Conservation (phyloP, 331 rosid species). For the Quercus phellos region DNA sequence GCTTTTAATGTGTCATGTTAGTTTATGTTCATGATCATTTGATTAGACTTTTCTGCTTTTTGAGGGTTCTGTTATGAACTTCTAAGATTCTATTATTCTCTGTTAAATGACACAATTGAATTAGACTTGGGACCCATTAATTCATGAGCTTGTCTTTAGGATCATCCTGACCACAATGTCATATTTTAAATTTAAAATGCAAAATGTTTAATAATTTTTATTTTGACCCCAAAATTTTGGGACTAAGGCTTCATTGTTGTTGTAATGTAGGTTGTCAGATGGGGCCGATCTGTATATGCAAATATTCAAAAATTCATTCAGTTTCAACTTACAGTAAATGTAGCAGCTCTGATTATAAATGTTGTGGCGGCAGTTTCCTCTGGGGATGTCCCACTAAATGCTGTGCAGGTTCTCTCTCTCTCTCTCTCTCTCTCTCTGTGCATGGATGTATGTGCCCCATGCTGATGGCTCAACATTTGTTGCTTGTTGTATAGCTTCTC, state of each 20-base stretch:
- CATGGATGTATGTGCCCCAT: not conserved
- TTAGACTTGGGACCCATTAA: not conserved
- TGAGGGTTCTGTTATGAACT: not conserved
- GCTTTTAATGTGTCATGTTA: not conserved
- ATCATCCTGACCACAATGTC: not conserved
- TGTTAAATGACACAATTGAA: not conserved
- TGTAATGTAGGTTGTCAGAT: conserved; percentile 73
- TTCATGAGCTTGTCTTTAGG: not conserved
- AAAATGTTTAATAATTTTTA: not conserved
- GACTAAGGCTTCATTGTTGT: no score
- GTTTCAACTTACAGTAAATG: conserved; percentile 92
- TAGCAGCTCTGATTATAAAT: conserved; percentile 86
- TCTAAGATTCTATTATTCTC: not conserved
- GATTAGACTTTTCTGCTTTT: not conserved
- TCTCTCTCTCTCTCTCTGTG: not conserved
- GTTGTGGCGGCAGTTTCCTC: conserved; percentile 84
- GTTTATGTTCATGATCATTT: not conserved
- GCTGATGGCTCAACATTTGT: conserved; percentile 7
- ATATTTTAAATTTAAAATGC: not conserved
- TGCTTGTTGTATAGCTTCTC: conserved; percentile 60
- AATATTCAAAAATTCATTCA: conserved; percentile 97
- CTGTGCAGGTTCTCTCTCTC: conserved; percentile 68
- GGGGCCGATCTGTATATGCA: conserved; percentile 96
- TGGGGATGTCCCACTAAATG: conserved; percentile 85
- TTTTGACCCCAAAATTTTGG: conserved; percentile 3